phyloP scores from a whole-genome alignment of 2,329 filamentous ascomycete genomes.

The Diaporthe vaccinii region DNA sequence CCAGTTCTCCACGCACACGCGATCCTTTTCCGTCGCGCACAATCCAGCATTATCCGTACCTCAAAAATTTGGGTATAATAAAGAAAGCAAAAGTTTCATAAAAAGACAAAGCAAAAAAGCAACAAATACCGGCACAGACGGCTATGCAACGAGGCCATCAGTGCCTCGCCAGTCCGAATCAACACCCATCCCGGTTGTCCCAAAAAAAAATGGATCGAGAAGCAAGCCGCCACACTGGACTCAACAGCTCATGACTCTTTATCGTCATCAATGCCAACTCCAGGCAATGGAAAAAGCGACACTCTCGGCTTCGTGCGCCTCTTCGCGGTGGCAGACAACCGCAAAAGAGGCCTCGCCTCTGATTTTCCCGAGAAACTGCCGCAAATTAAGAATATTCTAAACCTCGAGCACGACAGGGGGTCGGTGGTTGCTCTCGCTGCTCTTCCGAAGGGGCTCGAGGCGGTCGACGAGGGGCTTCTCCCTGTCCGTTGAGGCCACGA shows the following conservation, averaged over 20 bases:
- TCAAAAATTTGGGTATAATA: slow-evolving; percentile 36
- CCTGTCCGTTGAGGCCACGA: slow-evolving; percentile 57
- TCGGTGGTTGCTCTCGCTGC: slow-evolving; percentile 40
- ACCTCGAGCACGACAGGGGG: slow-evolving; percentile 37
- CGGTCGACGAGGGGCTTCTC: slow-evolving; percentile 50
- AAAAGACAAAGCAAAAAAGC: slow-evolving; percentile 21
- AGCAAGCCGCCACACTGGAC: not conserved
- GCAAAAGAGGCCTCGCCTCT: slow-evolving; percentile 3
- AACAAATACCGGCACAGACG: slow-evolving; percentile 6
- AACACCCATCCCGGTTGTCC: slow-evolving; percentile 27
- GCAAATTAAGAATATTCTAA: slow-evolving; percentile 39
- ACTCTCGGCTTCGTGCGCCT: not conserved
- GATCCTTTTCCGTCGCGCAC: not conserved
- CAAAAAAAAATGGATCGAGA: slow-evolving; percentile 6
- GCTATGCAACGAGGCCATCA: slow-evolving; percentile 27
- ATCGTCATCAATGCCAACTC: slow-evolving; percentile 19
- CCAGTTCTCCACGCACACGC: not conserved
- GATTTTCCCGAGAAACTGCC: slow-evolving; percentile 29
- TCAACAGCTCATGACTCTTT: slow-evolving; percentile 14
- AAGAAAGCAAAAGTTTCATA: slow-evolving; percentile 33
- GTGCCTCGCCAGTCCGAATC: slow-evolving; percentile 31
- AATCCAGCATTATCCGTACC: slow-evolving; percentile 19
- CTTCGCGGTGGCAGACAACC: not conserved
- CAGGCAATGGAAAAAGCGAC: slow-evolving; percentile 19
- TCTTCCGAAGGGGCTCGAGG: slow-evolving; percentile 57